Evolutionary conservation across 129 eudicot genomes (phyloP).

Genomic region (Erigeron canadensis): DNA sequence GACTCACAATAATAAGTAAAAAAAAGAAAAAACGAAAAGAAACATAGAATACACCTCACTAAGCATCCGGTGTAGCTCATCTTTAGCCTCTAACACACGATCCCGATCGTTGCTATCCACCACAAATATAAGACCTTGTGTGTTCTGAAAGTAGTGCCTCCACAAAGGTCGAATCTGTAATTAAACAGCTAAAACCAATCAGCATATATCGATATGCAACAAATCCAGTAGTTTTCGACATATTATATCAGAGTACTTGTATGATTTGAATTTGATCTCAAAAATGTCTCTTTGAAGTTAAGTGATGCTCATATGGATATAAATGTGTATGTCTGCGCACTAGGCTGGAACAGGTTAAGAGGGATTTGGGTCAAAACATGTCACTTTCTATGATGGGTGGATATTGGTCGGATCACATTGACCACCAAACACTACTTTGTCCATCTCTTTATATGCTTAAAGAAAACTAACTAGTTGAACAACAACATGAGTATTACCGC

Average conservation of each 20-base stretch:
- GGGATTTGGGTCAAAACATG: no score
- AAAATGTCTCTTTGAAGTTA: neutral
- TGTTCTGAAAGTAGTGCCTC: constrained; percentile 16
- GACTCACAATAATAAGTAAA: neutral
- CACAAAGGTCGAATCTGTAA: constrained; percentile 16
- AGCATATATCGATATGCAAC: neutral
- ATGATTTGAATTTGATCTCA: neutral
- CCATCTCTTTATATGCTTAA: no score
- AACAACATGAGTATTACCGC: neutral
- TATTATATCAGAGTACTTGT: neutral
- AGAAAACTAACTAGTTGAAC: no score
- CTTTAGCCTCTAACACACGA: neutral
- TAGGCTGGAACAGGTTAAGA: no score
- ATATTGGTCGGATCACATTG: no score
- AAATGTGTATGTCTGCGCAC: no score
- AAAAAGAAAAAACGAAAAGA: neutral
- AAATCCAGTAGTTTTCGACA: neutral
- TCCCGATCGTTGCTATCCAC: constrained; percentile 14
- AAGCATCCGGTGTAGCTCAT: constrained; percentile 16
- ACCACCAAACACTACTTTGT: no score
- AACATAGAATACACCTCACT: constrained; percentile 2
- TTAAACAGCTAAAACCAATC: neutral
- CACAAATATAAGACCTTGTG: constrained; percentile 15
- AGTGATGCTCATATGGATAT: neutral
- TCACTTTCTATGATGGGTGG: no score